Conservation (phyloP, 169 alveolate species). For the Plasmodium inui region DNA sequence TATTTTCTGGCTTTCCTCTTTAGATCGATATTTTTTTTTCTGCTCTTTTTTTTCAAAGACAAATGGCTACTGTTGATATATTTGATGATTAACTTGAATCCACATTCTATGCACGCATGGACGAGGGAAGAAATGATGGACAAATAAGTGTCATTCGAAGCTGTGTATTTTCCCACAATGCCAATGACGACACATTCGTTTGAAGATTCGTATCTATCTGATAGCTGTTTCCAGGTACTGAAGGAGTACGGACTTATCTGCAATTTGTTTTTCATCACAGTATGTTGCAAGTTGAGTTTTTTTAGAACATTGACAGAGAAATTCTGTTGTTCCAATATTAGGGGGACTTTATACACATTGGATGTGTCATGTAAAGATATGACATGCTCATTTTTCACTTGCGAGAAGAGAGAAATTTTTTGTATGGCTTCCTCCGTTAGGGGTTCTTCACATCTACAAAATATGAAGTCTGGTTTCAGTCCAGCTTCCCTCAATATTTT, state of each 20-base stretch:
- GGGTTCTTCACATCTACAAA: slow-evolving; percentile 89
- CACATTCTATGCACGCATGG: slow-evolving; percentile 93
- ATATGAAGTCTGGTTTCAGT: slow-evolving; percentile 88
- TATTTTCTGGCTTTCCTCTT: slow-evolving; percentile 29
- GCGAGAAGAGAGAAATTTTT: slow-evolving; percentile 89
- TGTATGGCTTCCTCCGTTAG: slow-evolving; percentile 82
- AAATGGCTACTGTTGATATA: slow-evolving; percentile 88
- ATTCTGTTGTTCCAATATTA: slow-evolving; percentile 86
- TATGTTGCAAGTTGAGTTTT: slow-evolving; percentile 61
- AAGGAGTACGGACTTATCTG: slow-evolving; percentile 72
- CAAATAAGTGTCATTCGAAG: slow-evolving; percentile 93
- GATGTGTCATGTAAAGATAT: slow-evolving; percentile 69
- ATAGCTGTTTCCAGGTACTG: slow-evolving; percentile 79
- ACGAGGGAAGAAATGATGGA: slow-evolving; percentile 94
- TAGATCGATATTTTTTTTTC: slow-evolving; percentile 40
- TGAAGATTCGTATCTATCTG: slow-evolving; percentile 68
- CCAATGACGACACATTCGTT: slow-evolving; percentile 86
- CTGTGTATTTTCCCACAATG: slow-evolving; percentile 95
- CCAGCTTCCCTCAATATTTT: slow-evolving; percentile 89
- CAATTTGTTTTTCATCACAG: slow-evolving; percentile 42
- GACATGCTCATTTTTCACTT: slow-evolving; percentile 87
- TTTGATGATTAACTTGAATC: slow-evolving; percentile 79
- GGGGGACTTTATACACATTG: slow-evolving; percentile 85
- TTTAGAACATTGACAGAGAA: slow-evolving; percentile 78
- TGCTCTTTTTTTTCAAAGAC: slow-evolving; percentile 76